Percentiles rank a stretch among this genome's conserved stretches.
Conservation (phyloP, 805 yeast genomes). For the Blastobotrys mokoenaii region DNA sequence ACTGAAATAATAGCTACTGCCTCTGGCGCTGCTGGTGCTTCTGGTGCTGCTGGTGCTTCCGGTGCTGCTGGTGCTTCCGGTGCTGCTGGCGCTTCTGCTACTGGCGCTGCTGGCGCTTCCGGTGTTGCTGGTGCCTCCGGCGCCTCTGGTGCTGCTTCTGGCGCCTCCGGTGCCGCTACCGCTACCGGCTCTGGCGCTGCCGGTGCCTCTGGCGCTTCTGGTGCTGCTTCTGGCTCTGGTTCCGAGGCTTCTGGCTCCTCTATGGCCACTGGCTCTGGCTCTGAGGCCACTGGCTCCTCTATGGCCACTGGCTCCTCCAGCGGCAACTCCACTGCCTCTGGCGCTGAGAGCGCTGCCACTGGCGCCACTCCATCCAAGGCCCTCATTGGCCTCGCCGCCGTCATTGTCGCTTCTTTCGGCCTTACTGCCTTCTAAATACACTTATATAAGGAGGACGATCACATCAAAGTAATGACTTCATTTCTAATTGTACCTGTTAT, state of each 20-base stretch:
- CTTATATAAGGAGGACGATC: not conserved
- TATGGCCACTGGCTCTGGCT: conserved; percentile 1
- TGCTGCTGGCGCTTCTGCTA: too few relatives aligned
- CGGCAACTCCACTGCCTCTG: conserved; percentile 6
- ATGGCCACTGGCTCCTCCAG: conserved; percentile 5
- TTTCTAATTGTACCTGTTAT: not conserved
- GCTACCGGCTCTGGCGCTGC: conserved; percentile 14
- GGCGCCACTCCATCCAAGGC: conserved; percentile 8
- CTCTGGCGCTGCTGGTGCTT: conserved; percentile 1
- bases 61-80: conserved; percentile 3
- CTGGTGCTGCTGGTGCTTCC: conserved; percentile 1
- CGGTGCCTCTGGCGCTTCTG: conserved; percentile 5
- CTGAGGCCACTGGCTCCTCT: conserved; percentile 5
- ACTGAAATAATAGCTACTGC: not conserved
- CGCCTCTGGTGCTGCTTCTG: conserved; percentile 29
- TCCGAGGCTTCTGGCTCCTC: conserved; percentile 3
- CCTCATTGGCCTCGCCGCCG: conserved; percentile 7
- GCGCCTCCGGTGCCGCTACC: conserved; percentile 30
- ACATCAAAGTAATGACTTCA: not conserved
- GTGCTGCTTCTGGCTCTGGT: conserved; percentile 3
- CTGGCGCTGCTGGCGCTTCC: too few relatives aligned
- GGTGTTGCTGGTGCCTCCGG: conserved; percentile 18
- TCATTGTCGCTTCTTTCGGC: conserved; percentile 11
- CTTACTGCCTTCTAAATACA: conserved; percentile 6
- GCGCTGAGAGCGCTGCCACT: conserved; percentile 2